Conservation (phyloP, 192 early-diverging fungal species). For the Phycomyces nitens region DNA sequence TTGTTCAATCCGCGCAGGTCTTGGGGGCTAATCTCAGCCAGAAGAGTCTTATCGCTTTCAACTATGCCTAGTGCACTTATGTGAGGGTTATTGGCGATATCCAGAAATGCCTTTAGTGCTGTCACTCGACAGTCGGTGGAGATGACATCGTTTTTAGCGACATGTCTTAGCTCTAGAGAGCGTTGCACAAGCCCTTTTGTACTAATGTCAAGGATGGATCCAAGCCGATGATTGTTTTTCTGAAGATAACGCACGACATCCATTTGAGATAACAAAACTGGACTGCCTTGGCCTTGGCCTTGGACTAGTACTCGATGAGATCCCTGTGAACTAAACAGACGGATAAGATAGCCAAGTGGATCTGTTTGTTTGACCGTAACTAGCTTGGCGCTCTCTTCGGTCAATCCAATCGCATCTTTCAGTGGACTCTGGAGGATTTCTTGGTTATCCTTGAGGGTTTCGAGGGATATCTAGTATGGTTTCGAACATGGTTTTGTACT, state of each 20-base stretch:
- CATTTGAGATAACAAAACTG: constrained; percentile 48
- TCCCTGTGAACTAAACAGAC: constrained; percentile 12
- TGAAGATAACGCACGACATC: constrained; percentile 50
- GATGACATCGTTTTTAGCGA: not conserved
- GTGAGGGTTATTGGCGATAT: constrained; percentile 40
- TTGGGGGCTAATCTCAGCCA: constrained; percentile 66
- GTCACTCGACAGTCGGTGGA: constrained; percentile 40
- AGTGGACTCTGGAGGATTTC: constrained; percentile 10
- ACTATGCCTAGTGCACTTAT: constrained; percentile 61
- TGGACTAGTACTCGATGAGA: constrained; percentile 51
- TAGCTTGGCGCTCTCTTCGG: constrained; percentile 6
- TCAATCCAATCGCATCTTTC: constrained; percentile 20
- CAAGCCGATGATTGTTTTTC: constrained; percentile 49
- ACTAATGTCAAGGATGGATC: constrained; percentile 40
- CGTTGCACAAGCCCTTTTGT: constrained; percentile 15
- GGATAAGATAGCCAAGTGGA: constrained; percentile 2
- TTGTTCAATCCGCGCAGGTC: constrained; percentile 73
- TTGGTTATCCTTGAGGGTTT: not conserved
- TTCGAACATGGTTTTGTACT: constrained; percentile 15
- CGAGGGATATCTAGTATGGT: not conserved
- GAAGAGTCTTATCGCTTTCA: constrained; percentile 50
- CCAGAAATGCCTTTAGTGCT: constrained; percentile 43
- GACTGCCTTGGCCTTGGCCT: not conserved
- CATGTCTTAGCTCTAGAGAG: not conserved
- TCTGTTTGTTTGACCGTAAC: constrained; percentile 12